Evolutionary conservation across 345 rosid species (phyloP).

Genomic region (Salix udensis): DNA sequence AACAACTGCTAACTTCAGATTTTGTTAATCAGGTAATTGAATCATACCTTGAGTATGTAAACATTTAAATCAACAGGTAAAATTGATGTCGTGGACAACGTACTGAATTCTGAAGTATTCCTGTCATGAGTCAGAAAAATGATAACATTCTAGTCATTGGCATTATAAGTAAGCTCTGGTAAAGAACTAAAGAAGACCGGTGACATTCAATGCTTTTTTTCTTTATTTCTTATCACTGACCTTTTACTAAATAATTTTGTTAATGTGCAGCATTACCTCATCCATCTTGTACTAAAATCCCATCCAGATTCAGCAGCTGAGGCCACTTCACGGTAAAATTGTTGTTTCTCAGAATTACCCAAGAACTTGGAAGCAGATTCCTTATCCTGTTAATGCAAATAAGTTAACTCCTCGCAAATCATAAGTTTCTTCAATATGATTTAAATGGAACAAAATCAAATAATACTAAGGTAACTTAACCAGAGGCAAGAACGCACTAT

Average conservation of each 20-base stretch:
- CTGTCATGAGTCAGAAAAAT: conserved; percentile 29
- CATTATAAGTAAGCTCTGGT: not conserved
- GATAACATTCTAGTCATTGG: not conserved
- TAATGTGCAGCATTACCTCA: conserved; percentile 47
- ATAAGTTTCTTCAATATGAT: not conserved
- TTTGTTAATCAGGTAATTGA: not conserved
- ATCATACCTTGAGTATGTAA: conserved; percentile 58
- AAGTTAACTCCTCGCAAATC: not conserved
- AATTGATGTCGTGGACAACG: conserved; percentile 65
- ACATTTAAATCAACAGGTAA: conserved; percentile 84
- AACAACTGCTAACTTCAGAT: not conserved
- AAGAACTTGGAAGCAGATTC: conserved; percentile 49
- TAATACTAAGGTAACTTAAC: not conserved
- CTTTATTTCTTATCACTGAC: too few relatives aligned
- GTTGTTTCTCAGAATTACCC: conserved; percentile 45
- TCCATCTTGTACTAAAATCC: conserved; percentile 94
- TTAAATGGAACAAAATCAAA: not conserved
- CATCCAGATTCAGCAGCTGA: conserved; percentile 90
- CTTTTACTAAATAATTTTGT: not conserved
- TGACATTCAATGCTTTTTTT: too few relatives aligned
- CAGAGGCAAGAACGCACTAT: conserved; percentile 39
- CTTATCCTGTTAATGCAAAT: conserved; percentile 50
- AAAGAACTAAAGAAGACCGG: too few relatives aligned
- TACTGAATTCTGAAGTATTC: conserved; percentile 52
- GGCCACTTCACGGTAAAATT: conserved; percentile 66